Evolutionary conservation across 441 rosid species (phyloP).

Genomic region (Aquilaria agallochum): DNA sequence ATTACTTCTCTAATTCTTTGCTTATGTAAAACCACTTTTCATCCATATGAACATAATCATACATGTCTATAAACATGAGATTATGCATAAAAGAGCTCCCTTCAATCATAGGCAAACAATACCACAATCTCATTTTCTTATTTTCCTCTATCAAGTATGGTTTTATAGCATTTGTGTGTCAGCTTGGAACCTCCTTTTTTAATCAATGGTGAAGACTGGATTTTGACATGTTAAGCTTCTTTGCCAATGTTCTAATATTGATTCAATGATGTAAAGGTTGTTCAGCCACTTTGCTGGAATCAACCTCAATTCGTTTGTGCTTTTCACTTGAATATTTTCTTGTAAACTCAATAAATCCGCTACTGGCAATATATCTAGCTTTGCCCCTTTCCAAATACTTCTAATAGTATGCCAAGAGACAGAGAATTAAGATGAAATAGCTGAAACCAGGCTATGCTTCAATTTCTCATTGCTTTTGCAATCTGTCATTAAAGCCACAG

Average conservation of each 20-base stretch:
- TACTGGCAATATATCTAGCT: no score
- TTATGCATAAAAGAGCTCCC: no score
- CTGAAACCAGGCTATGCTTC: no score
- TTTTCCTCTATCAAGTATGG: slow-evolving; percentile 3
- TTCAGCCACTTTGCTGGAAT: neutral
- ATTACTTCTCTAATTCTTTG: neutral
- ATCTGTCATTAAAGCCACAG: no score
- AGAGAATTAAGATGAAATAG: no score
- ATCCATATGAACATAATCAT: slow-evolving; percentile 3
- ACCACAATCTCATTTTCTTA: slow-evolving; percentile 1
- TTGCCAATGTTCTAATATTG: neutral
- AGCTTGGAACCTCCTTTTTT: neutral
- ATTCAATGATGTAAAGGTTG: neutral
- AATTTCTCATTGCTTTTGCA: no score
- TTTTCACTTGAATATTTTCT: no score
- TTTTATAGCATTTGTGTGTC: slow-evolving; percentile 2
- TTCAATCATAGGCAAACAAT: slow-evolving; percentile 3
- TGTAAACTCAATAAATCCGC: no score
- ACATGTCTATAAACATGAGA: no score
- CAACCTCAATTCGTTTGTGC: neutral
- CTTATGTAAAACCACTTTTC: slow-evolving; percentile 11
- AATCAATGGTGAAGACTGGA: neutral
- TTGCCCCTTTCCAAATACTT: no score
- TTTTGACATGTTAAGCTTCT: neutral
- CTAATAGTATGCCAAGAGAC: no score